phyloP scores from a whole-genome alignment of 225 moss, liverwort and hornwort species.

The Antitrichia curtipendula region DNA sequence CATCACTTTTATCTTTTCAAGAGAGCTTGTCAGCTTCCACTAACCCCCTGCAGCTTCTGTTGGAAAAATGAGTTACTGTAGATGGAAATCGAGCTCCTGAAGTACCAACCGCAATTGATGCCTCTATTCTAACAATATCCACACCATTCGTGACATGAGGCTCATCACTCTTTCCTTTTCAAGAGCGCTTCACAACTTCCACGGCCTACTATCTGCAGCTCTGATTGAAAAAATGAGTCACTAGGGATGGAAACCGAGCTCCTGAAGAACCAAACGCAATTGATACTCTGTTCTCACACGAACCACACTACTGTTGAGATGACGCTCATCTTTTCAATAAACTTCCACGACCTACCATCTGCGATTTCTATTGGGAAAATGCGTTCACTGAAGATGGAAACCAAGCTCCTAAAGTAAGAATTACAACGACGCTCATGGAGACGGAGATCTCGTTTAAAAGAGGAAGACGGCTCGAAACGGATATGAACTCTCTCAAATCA shows the following conservation, averaged over 20 bases:
- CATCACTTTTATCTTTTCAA: background rate
- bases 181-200: background rate
- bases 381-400: background rate
- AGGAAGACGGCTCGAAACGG: background rate
- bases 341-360: background rate
- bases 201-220: background rate
- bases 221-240: background rate
- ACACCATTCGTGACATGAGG: background rate
- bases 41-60: background rate
- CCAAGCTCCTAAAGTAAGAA: background rate
- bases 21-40: background rate
- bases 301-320: background rate
- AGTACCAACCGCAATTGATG: background rate
- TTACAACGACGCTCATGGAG: background rate
- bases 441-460: background rate
- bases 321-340: background rate
- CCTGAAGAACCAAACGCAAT: background rate
- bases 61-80: background rate
- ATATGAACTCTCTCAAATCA: background rate
- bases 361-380: background rate
- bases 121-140: background rate
- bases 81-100: background rate
- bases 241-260: background rate
- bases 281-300: background rate
- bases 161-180: background rate